Conservation (phyloP, 805 yeast species). For the Candida bentonensis region DNA sequence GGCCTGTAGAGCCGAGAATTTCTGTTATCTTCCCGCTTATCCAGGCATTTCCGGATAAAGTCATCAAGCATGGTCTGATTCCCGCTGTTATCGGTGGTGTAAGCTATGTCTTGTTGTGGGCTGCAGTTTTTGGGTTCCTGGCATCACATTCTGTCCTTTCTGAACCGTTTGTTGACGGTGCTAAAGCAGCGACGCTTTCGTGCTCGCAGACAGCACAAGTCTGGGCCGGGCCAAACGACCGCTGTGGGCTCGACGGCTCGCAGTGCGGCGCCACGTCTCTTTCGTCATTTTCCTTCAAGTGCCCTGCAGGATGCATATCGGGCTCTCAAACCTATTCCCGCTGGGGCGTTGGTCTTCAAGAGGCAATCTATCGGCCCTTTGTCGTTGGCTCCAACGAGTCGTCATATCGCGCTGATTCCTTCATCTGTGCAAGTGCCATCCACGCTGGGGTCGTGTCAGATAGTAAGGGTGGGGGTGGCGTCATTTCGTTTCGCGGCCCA, state of each 20-base stretch:
- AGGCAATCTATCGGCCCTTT: constrained; percentile 56
- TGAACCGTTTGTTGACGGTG: not conserved
- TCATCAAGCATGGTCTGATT: too few species aligned
- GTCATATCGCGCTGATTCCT: constrained; percentile 71
- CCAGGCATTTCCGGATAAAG: not conserved
- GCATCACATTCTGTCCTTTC: not conserved
- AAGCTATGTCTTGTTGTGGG: not conserved
- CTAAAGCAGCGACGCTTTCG: not conserved
- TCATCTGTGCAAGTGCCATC: constrained; percentile 77
- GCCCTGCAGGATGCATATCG: constrained; percentile 80
- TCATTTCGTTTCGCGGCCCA: constrained; percentile 41
- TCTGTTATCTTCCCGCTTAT: not conserved
- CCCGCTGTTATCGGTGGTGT: too few species aligned
- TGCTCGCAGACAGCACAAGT: constrained; percentile 13
- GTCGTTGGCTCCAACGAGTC: constrained; percentile 63
- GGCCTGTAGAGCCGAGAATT: not conserved
- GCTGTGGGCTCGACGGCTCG: constrained; percentile 63
- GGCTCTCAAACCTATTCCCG: constrained; percentile 66
- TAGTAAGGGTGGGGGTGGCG: constrained; percentile 64
- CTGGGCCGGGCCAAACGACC: constrained; percentile 66
- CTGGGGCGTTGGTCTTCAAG: constrained; percentile 55
- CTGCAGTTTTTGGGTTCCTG: not conserved
- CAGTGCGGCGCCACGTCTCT: constrained; percentile 36
- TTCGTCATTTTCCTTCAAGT: constrained; percentile 43
- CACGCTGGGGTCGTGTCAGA: constrained; percentile 75